Conservation (phyloP, 1,284 basidiomycete genomes). For the Grifola frondosa region DNA sequence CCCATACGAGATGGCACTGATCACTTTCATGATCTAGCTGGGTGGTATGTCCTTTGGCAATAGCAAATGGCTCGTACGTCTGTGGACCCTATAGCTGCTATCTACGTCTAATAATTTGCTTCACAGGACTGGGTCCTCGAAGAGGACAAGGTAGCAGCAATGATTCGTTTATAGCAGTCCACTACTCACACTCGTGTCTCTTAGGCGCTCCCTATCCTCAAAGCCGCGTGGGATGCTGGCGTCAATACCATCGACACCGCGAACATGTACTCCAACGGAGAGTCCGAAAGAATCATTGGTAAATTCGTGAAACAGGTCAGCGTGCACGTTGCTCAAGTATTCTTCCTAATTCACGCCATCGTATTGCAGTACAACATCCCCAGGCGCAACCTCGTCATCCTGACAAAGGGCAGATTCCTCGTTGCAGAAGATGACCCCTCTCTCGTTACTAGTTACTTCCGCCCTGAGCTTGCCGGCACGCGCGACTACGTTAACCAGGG, state of each 20-base stretch:
- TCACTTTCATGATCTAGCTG: slow-evolving; percentile 34
- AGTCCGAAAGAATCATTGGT: slow-evolving; percentile 45
- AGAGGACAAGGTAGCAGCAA: slow-evolving; percentile 36
- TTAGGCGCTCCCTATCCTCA: slow-evolving; percentile 37
- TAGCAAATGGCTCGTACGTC: slow-evolving; percentile 35
- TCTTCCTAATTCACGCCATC: too few relatives aligned
- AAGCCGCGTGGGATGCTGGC: slow-evolving; percentile 51
- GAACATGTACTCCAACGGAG: slow-evolving; percentile 55
- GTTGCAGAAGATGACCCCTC: slow-evolving; percentile 21
- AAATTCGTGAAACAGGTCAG: slow-evolving; percentile 51
- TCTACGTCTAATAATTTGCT: too few relatives aligned
- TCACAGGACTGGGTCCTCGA: slow-evolving; percentile 42
- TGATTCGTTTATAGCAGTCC: background rate
- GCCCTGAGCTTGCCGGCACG: slow-evolving; percentile 18
- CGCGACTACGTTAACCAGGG: slow-evolving; percentile 34
- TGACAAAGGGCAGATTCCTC: slow-evolving; percentile 38
- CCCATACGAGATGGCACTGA: too few relatives aligned
- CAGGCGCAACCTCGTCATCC: slow-evolving; percentile 48
- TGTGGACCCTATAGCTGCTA: too few relatives aligned
- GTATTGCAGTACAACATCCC: slow-evolving; percentile 52
- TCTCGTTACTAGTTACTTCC: slow-evolving; percentile 10
- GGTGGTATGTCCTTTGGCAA: slow-evolving; percentile 51
- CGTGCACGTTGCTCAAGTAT: background rate
- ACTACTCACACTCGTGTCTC: background rate
- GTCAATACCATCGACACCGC: slow-evolving; percentile 58